Base-by-base conservation (phyloP, 768 basidiomycete species). In the Lenzites betulinus region DNA sequence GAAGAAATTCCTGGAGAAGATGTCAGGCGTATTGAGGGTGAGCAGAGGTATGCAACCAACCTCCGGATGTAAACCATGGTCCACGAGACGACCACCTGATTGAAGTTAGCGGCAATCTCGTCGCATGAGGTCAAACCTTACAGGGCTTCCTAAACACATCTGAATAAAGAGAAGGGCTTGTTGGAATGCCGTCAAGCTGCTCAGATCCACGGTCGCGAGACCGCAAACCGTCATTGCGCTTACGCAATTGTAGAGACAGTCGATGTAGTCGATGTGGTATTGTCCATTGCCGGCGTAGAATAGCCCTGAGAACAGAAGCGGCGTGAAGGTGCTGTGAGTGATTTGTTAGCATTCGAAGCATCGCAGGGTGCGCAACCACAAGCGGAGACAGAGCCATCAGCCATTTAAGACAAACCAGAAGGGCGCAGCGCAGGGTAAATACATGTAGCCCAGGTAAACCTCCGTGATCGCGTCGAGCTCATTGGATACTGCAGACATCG, bases 201-300 rank as follows among this genome's bases (percentile, higher is more conserved):
- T 89, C 68, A 90, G 69, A 70, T 92, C 84, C 59, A 90, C 78
- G 8, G 89, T 85, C 51, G 81, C 80, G 43, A 90, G 76, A n/a
- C 90, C 90, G 75, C 86, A 91, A 57, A 90, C 87, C 6, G 87
- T 86, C 78, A 93, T 85, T 15, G 89, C 84, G 71, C 86, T 89
- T 68, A 91, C 83, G 59, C 84, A 89, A 72, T 83, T 84, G 78
- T 86, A 95, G 35, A 94, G 80, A 5, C 85, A 81, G 69, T 95
- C 93, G 70, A 92, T 79, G 71, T 90, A 95, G 20, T 83, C 67
- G 38, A 94, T 82, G 46, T 82, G 85, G 67, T 82, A 83, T 48
- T 76, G 74, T 43, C 90, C 93, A 79, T 94, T 94, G 74, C 82
- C 83, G 25, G 86, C 92, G 68, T 91, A 97, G 68, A 97, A 84